Conservation (phyloP, 1,284 basidiomycete species). For the Ustilago sp. region DNA sequence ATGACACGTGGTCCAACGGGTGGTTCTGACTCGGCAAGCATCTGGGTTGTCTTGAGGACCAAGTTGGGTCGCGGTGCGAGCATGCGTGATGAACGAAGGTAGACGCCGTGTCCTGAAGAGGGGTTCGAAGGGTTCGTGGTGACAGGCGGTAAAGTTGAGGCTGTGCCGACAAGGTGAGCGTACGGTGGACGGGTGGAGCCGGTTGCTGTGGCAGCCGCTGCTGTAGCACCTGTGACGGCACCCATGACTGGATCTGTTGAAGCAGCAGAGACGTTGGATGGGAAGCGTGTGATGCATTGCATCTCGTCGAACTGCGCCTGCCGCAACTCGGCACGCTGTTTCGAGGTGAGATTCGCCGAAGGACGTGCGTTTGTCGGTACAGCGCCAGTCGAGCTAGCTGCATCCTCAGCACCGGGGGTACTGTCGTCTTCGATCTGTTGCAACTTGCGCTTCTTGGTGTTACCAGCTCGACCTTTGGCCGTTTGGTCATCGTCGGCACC, state of each 20-base stretch:
- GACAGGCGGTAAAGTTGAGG: constrained; percentile 61
- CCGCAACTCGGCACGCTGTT: constrained; percentile 58
- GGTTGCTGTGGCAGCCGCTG: background rate
- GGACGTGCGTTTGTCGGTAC: constrained; percentile 16
- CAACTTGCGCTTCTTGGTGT: constrained; percentile 50
- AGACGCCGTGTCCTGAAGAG: constrained; percentile 62
- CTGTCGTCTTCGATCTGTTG: constrained; percentile 39
- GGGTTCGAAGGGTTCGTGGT: constrained; percentile 53
- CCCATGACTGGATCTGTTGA: constrained; percentile 4
- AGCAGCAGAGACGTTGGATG: constrained; percentile 19
- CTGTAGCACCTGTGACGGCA: background rate
- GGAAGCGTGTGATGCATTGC: constrained; percentile 65
- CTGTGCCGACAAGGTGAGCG: constrained; percentile 65
- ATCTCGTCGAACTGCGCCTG: constrained; percentile 64
- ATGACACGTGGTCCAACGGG: constrained; percentile 60
- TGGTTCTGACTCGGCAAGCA: constrained; percentile 59
- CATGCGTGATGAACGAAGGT: constrained; percentile 66
- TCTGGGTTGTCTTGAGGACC: constrained; percentile 54
- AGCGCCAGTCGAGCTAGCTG: constrained; percentile 14
- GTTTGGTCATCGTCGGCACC: constrained; percentile 26
- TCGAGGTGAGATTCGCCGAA: constrained; percentile 42
- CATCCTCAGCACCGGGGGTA: constrained; percentile 34
- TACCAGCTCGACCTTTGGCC: constrained; percentile 28
- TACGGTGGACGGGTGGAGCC: constrained; percentile 54
- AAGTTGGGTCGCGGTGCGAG: constrained; percentile 63